These are phyloP conservation scores for Coniochaeta prunicola DNA, from an alignment of 2,329 filamentous ascomycete species.

Conservation along the genomic window DNA sequence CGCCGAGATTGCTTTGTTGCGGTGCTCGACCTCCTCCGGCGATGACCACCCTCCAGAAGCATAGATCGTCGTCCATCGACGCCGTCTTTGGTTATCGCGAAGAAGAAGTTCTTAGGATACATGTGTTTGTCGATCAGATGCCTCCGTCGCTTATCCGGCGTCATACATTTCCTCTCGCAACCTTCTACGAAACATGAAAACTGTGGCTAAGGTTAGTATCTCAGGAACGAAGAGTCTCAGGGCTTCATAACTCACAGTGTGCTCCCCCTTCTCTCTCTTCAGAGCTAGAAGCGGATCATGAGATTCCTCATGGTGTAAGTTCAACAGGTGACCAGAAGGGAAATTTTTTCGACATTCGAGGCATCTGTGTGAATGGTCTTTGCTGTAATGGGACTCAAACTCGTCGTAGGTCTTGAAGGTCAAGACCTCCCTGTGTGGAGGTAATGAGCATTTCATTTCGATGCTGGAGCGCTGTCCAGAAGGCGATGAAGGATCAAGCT, in stretches of 20 bases:
- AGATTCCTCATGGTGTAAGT: conserved; percentile 81
- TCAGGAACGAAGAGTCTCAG: not conserved
- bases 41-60: conserved; percentile 51
- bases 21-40: conserved; percentile 40
- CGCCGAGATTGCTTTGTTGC: conserved; percentile 14
- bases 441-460: conserved; percentile 71
- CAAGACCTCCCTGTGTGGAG: conserved; percentile 66
- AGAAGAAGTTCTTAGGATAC: conserved; percentile 86
- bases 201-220: conserved; percentile 29
- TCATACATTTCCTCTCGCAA: conserved; percentile 79
- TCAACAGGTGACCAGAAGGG: conserved; percentile 72
- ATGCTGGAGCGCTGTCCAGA: conserved; percentile 20
- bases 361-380: conserved; percentile 78
- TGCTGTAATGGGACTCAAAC: conserved; percentile 81
- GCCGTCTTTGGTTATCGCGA: conserved; percentile 79
- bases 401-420: conserved; percentile 69
- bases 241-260: conserved; percentile 54
- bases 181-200: conserved; percentile 86
- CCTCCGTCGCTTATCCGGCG: conserved; percentile 73
- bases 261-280: conserved; percentile 71
- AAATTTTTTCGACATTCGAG: conserved; percentile 81
- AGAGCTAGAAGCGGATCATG: conserved; percentile 76
- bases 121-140: conserved; percentile 93
- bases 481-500: conserved; percentile 43
- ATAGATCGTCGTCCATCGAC: conserved; percentile 79